A percentile compares a stretch with the other conserved stretches of the same genome.
These are phyloP conservation scores for Cercophora sp. DNA, from an alignment of 495 filamentous ascomycete genomes.

Conservation along the genomic window DNA sequence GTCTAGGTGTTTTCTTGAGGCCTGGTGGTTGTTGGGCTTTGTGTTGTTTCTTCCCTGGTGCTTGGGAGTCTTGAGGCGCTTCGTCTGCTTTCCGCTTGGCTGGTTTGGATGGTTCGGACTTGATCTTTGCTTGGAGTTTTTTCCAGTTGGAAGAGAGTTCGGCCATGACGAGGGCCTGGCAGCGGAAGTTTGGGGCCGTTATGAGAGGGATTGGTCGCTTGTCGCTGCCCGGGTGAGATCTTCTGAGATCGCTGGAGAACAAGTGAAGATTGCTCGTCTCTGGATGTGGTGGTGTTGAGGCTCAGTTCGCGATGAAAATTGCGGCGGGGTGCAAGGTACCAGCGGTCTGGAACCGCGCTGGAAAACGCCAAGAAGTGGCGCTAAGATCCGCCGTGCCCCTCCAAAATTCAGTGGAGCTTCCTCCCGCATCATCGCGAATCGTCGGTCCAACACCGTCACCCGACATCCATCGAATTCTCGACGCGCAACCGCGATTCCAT, in stretches of 20 bases:
- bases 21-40: neutral
- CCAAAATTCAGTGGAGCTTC: slow-evolving; percentile 1
- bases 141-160: slow-evolving; percentile 67
- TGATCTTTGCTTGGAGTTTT: slow-evolving; percentile 63
- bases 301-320: neutral
- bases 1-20: neutral
- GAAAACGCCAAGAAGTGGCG: neutral
- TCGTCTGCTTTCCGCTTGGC: slow-evolving; percentile 20
- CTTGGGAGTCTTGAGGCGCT: slow-evolving; percentile 29
- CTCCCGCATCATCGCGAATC: neutral
- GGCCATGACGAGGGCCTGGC: slow-evolving; percentile 24
- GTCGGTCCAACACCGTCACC: neutral
- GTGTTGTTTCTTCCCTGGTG: neutral
- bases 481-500: slow-evolving; percentile 21
- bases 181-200: too few relatives aligned
- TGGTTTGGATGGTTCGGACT: slow-evolving; percentile 43
- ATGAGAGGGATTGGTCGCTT: too few relatives aligned
- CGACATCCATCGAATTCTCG: slow-evolving; percentile 6
- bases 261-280: too few relatives aligned
- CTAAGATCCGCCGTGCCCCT: neutral
- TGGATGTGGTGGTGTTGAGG: neutral
- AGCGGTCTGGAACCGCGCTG: neutral
- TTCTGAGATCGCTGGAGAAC: neutral
- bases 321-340: neutral
- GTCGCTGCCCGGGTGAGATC: too few relatives aligned